Percentiles rank a stretch among this genome's conserved stretches.
Evolutionary conservation across 345 rosid species (phyloP).

Genomic region (Populus pruinosa): DNA sequence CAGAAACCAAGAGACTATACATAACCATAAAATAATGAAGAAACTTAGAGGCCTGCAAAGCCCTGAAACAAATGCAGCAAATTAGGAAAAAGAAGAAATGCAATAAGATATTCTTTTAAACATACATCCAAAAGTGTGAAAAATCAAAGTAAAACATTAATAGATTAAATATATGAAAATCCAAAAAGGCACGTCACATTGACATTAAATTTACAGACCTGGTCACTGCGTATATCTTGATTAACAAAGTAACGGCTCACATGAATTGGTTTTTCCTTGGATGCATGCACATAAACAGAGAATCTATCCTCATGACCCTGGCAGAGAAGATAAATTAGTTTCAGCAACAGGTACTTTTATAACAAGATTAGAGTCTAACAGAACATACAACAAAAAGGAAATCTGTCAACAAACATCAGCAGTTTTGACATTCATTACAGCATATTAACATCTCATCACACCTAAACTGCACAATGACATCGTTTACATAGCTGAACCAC

Average conservation of each 20-base stretch:
- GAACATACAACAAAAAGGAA: neutral
- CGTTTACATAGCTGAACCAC: neutral
- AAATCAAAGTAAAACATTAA: neutral
- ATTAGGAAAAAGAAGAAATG: neutral
- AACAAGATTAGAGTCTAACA: neutral
- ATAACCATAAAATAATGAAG: neutral
- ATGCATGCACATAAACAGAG: constrained; percentile 76
- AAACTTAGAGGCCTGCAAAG: neutral
- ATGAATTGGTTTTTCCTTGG: constrained; percentile 67
- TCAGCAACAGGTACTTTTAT: neutral
- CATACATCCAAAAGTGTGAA: neutral
- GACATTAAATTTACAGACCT: constrained; percentile 35
- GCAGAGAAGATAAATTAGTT: constrained; percentile 9
- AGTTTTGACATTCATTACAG: neutral
- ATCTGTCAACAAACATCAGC: neutral
- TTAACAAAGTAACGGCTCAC: constrained; percentile 68
- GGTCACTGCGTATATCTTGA: constrained; percentile 66
- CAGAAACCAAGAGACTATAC: neutral
- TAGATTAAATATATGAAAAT: constrained; percentile 2
- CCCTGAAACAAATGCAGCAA: neutral
- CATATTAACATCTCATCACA: neutral
- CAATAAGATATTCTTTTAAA: neutral
- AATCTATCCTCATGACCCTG: constrained; percentile 86
- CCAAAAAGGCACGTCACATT: neutral
- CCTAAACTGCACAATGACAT: neutral